Conservation (phyloP, 2,329 filamentous ascomycete species). For the Chrysosporium queenslandicum region DNA sequence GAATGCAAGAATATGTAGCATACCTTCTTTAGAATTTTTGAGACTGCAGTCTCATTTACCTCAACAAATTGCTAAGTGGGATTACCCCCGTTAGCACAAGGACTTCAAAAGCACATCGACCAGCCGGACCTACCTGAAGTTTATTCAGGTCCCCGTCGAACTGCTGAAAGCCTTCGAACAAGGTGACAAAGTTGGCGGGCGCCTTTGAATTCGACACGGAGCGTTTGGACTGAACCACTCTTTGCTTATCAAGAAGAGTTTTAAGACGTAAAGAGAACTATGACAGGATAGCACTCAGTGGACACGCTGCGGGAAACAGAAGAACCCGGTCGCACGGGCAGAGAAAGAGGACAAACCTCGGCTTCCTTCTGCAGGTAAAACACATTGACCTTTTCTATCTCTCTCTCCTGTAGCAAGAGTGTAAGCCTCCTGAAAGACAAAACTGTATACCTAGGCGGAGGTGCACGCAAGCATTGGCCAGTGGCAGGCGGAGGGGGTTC, state of each 20-base stretch:
- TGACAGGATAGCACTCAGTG: neutral
- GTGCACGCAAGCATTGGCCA: neutral
- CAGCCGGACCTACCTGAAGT: slow-evolving; percentile 50
- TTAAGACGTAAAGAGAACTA: slow-evolving; percentile 88
- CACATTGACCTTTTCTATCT: slow-evolving; percentile 95
- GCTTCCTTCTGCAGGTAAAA: slow-evolving; percentile 98
- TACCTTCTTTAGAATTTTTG: slow-evolving; percentile 94
- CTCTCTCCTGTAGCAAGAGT: slow-evolving; percentile 60
- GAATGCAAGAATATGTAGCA: slow-evolving; percentile 19
- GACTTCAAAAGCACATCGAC: neutral
- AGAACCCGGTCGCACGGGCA: neutral
- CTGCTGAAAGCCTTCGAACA: slow-evolving; percentile 94
- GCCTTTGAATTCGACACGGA: slow-evolving; percentile 69
- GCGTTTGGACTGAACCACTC: slow-evolving; percentile 69
- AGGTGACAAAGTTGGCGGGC: slow-evolving; percentile 84
- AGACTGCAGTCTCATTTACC: slow-evolving; percentile 94
- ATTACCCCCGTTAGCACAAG: neutral
- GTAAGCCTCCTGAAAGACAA: neutral
- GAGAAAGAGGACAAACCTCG: slow-evolving; percentile 57
- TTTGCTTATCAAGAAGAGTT: slow-evolving; percentile 90
- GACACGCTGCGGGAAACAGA: neutral
- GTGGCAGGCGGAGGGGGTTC: neutral
- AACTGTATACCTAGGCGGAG: neutral
- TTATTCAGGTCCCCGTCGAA: slow-evolving; percentile 97
- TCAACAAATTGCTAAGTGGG: slow-evolving; percentile 79